Evolutionary conservation across 1,284 basidiomycete species (phyloP).

Genomic region (Afroboletus lepidellus): DNA sequence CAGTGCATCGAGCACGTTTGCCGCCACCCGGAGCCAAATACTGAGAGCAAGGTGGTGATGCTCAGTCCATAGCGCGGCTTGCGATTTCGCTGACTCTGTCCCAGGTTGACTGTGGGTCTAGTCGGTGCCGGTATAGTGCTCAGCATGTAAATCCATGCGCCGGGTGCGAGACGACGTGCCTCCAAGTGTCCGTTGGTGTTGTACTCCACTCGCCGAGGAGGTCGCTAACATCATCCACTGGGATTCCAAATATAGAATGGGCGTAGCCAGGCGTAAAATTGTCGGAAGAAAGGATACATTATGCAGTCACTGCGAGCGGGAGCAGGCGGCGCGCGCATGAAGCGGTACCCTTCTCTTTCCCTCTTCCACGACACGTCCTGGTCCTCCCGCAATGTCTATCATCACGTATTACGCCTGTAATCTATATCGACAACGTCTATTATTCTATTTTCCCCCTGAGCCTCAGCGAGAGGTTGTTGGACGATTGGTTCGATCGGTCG

Average conservation of each 20-base stretch:
- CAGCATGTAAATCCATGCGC: conserved; percentile 34
- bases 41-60: conserved; percentile 29
- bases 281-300: conserved; percentile 16
- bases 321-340: conserved; percentile 9
- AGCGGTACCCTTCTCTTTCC: background rate
- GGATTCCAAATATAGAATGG: conserved; percentile 19
- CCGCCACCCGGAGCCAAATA: conserved; percentile 26
- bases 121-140: conserved; percentile 41
- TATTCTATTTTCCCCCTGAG: conserved; percentile 17
- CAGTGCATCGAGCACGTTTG: conserved; percentile 27
- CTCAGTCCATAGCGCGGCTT: background rate
- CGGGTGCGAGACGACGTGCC: conserved; percentile 36
- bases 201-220: background rate
- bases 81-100: conserved; percentile 19
- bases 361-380: background rate
- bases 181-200: conserved; percentile 31
- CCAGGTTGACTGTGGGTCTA: conserved; percentile 41
- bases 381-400: background rate
- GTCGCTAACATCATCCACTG: conserved; percentile 2
- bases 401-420: background rate
- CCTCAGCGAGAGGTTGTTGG: background rate
- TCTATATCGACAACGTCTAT: conserved; percentile 10
- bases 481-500: background rate
- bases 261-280: conserved; percentile 21
- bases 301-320: conserved; percentile 25